phyloP scores from a whole-genome alignment of 306 rosid species.

The Acacia crassicarpa region DNA sequence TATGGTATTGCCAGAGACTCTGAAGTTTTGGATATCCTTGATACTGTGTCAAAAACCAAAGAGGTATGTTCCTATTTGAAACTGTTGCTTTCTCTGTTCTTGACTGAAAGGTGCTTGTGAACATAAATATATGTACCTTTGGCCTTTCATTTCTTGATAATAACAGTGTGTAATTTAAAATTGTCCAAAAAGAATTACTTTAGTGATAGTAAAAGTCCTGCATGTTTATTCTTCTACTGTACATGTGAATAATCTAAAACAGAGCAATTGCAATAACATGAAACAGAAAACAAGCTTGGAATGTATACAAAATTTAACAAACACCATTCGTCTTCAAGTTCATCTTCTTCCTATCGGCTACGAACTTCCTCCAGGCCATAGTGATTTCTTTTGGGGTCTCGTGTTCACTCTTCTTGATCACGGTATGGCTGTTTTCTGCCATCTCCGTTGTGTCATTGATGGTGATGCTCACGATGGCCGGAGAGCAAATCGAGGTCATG shows the following conservation, averaged over 20 bases:
- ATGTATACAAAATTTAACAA: conserved; percentile 38
- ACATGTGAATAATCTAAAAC: not conserved
- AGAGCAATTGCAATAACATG: not conserved
- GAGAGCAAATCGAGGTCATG: conserved; percentile 75
- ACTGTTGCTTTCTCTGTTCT: not conserved
- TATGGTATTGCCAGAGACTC: conserved; percentile 71
- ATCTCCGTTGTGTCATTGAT: conserved; percentile 8
- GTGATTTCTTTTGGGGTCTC: conserved; percentile 77
- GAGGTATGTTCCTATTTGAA: conserved; percentile 44
- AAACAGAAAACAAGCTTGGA: not conserved
- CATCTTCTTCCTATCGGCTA: conserved; percentile 66
- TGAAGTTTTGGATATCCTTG: conserved; percentile 60
- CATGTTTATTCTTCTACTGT: not conserved
- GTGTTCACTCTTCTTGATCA: conserved; percentile 52
- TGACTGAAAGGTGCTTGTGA: not conserved
- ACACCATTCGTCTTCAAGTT: conserved; percentile 75
- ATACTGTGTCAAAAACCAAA: conserved; percentile 52
- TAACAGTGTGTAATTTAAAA: not conserved
- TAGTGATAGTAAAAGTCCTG: not conserved
- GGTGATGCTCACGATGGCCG: conserved; percentile 32
- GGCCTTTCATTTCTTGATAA: not conserved
- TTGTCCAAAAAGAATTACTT: not conserved
- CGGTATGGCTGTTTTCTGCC: conserved; percentile 15
- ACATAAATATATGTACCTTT: not conserved
- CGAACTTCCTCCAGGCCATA: conserved; percentile 77